phyloP scores from a whole-genome alignment of 495 filamentous ascomycete genomes.

The Talaromyces stipitatus region DNA sequence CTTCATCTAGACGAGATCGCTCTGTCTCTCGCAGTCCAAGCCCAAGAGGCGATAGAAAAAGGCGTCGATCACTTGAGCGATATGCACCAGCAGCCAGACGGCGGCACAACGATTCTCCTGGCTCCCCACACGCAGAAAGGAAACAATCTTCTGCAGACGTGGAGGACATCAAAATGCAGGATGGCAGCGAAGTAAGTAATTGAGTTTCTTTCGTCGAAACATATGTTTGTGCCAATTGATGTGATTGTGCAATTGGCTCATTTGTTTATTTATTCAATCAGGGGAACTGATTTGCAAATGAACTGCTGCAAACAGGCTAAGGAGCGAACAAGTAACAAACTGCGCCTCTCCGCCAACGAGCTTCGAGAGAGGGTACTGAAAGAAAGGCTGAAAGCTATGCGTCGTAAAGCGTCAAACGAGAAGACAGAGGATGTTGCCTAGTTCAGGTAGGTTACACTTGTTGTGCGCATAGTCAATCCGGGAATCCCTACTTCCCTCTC shows the following conservation, averaged over 20 bases:
- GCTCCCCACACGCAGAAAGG: conserved; percentile 33
- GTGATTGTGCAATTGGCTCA: conserved; percentile 1
- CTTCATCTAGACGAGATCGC: conserved; percentile 32
- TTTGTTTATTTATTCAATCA: conserved; percentile 1
- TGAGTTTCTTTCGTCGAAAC: not conserved
- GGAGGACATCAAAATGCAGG: conserved; percentile 3
- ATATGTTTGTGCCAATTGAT: not conserved
- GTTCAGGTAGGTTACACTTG: conserved; percentile 6
- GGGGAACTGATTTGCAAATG: conserved; percentile 6
- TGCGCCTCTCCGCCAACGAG: conserved; percentile 39
- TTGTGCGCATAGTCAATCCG: too few relatives aligned
- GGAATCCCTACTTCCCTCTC: not conserved
- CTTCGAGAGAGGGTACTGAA: conserved; percentile 59
- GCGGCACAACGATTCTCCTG: conserved; percentile 43
- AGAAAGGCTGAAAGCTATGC: conserved; percentile 54
- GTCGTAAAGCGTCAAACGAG: conserved; percentile 23
- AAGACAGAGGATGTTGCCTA: conserved; percentile 17
- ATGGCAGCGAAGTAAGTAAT: conserved; percentile 2
- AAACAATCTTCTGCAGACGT: not conserved
- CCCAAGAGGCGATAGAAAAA: conserved; percentile 33
- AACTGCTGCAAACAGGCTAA: conserved; percentile 1
- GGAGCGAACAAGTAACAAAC: not conserved
- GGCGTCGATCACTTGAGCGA: conserved; percentile 46
- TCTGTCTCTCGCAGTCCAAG: conserved; percentile 29
- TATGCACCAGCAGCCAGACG: conserved; percentile 42